Evolutionary conservation across 75 land plant genomes (phyloP).

Genomic region (Sequoia sempervirens): DNA sequence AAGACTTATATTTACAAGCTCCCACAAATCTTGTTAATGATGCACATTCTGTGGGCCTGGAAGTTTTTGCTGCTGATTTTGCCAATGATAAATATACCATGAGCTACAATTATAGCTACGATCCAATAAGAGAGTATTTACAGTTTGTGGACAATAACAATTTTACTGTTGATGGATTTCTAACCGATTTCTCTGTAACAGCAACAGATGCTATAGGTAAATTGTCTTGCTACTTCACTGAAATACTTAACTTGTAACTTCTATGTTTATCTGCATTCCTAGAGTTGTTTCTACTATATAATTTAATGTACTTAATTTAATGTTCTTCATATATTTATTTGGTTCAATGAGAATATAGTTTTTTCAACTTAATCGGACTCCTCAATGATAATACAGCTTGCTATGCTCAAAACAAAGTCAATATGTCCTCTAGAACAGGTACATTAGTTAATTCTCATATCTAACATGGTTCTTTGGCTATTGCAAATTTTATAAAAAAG

Average conservation of each 20-base stretch:
- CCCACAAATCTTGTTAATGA: constrained; percentile 54
- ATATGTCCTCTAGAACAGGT: not conserved
- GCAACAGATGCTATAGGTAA: constrained; percentile 76
- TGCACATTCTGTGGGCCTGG: constrained; percentile 68
- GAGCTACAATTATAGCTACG: constrained; percentile 71
- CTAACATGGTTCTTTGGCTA: not conserved
- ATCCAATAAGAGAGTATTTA: constrained; percentile 67
- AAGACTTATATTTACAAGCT: constrained; percentile 20
- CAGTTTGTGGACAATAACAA: constrained; percentile 44
- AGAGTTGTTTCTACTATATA: not conserved
- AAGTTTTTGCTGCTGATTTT: constrained; percentile 68
- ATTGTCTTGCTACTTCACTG: not conserved
- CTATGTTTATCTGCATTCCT: not conserved
- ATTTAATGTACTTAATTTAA: not conserved
- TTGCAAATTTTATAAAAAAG: not conserved
- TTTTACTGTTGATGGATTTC: constrained; percentile 77
- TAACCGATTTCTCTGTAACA: constrained; percentile 81
- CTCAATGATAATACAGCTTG: not conserved
- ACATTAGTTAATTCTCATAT: not conserved
- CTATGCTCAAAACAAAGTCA: not conserved
- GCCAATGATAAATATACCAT: constrained; percentile 50
- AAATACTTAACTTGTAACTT: not conserved
- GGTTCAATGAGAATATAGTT: not conserved
- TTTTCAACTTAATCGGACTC: not conserved
- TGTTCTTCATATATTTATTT: not conserved